These are phyloP conservation scores for Ceratocystis ficicola DNA, from an alignment of 2,329 filamentous ascomycete genomes.

Conservation along the genomic window DNA sequence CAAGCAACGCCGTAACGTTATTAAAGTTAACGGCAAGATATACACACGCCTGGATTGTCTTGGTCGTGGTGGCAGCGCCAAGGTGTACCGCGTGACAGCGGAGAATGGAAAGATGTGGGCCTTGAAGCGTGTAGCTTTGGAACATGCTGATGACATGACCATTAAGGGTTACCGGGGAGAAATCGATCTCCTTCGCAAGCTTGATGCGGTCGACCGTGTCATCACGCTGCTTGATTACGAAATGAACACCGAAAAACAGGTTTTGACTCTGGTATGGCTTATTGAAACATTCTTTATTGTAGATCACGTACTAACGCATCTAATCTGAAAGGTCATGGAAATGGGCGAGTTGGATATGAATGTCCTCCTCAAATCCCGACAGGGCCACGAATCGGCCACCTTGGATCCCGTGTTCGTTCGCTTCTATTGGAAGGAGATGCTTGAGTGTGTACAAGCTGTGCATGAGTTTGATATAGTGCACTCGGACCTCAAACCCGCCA, in stretches of 20 bases:
- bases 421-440: constrained; percentile 99
- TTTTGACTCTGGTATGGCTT: constrained; percentile 63
- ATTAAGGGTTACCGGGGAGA: constrained; percentile 87
- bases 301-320: background rate
- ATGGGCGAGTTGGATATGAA: constrained; percentile 90
- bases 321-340: constrained; percentile 65
- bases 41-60: constrained; percentile 86
- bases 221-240: constrained; percentile 87
- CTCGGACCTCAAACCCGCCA: constrained; percentile 91
- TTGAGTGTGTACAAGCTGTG: constrained; percentile 83
- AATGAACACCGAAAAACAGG: constrained; percentile 81
- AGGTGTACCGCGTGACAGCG: constrained; percentile 92
- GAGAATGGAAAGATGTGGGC: constrained; percentile 95
- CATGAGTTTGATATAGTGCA: constrained; percentile 89
- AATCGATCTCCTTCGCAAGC: constrained; percentile 75
- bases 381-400: constrained; percentile 58
- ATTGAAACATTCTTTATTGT: background rate
- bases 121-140: constrained; percentile 80
- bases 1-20: constrained; percentile 65
- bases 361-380: constrained; percentile 62
- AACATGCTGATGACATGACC: constrained; percentile 73
- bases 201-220: constrained; percentile 77
- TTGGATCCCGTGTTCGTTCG: constrained; percentile 86
- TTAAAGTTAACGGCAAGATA: constrained; percentile 79
- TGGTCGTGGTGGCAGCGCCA: constrained; percentile 81